Evolutionary conservation across 2,329 filamentous ascomycete genomes (phyloP), one percentile per base, ranked within the genome.

Genomic region (Exutisphaerella laricina): DNA sequence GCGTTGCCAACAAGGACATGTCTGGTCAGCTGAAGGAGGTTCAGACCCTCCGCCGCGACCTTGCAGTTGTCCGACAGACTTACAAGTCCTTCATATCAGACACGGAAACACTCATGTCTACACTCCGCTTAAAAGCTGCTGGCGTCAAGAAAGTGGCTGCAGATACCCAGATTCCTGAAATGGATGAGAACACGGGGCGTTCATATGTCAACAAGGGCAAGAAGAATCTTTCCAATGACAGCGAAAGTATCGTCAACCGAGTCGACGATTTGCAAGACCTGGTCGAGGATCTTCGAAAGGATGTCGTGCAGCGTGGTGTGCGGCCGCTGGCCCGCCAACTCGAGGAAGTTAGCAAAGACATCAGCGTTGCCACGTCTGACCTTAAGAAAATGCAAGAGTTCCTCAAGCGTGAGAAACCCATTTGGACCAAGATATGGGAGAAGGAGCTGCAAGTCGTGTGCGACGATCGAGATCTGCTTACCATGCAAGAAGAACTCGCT

Each of bases 371-470:
- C 22, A 85, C 82, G 36, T 83, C 88, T 60, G 89, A 96, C 60
- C 79, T 98, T 50, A 92, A 87, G 75, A 89, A 86, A 69, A 84
- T 98, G 77, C 86, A 95, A 62, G 89, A 95, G 12, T 94, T 85
- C 70, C 78, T 98, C 69, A 83, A 82, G 57, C 79, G 80, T 34
- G 92, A 98, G 75, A 95, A 95, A 66, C 92, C 92, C 0, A 74
- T 96, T 45, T 98, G 92, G 90, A 96, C 88, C 41, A 96, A 96
- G 78, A 94, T 97, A 52, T 98, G 92, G 92, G 90, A 97, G 76
- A 89, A 94, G 68, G 89, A 97, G 65, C 73, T 98, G 33, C 88
- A 97, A 65, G 83, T 90, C 39, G 90, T 98, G 2, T 97, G 92
- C 68, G 88, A 94, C 63, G 92, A 96, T 60, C 82, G 89, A 54